Percentiles rank a stretch among this genome's conserved stretches.
phyloP scores from a whole-genome alignment of 2,329 filamentous ascomycete genomes.

The Hypocreales sp. region DNA sequence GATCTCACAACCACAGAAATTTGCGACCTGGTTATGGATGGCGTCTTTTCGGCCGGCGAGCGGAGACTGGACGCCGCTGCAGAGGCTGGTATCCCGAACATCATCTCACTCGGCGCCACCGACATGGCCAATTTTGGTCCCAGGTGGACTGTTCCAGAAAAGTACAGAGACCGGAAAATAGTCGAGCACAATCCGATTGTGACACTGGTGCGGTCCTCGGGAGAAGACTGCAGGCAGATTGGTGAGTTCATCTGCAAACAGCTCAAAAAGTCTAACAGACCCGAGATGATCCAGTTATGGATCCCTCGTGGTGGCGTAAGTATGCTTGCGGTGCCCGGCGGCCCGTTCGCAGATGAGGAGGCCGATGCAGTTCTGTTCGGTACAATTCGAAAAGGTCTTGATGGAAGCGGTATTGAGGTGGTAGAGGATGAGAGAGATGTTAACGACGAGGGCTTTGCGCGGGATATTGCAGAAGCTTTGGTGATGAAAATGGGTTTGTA shows the following conservation, averaged over 20 bases:
- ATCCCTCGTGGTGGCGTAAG: constrained; percentile 46
- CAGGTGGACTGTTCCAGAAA: constrained; percentile 34
- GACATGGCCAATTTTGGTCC: constrained; percentile 54
- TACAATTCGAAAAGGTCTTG: constrained; percentile 30
- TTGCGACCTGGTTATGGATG: constrained; percentile 46
- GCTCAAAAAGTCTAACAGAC: constrained; percentile 24
- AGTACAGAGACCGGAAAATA: constrained; percentile 33
- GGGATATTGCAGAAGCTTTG: constrained; percentile 26
- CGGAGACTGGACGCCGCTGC: constrained; percentile 41
- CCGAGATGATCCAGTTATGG: constrained; percentile 34
- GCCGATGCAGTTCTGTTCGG: constrained; percentile 36
- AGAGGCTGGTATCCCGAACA: constrained; percentile 36
- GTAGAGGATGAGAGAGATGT: constrained; percentile 32
- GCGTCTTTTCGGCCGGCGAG: constrained; percentile 44
- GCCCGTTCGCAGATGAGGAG: constrained; percentile 31
- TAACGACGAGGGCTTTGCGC: constrained; percentile 37
- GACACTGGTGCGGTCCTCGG: constrained; percentile 48
- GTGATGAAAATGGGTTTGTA: constrained; percentile 12
- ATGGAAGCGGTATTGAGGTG: constrained; percentile 30
- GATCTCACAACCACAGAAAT: constrained; percentile 62
- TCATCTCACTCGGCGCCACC: constrained; percentile 33
- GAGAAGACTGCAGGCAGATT: constrained; percentile 39
- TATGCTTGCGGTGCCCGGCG: constrained; percentile 36
- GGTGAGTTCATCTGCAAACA: constrained; percentile 39
- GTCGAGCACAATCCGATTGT: constrained; percentile 51